Evolutionary conservation across 768 basidiomycete species (phyloP).

Genomic region (Auricularia auricula-judae): DNA sequence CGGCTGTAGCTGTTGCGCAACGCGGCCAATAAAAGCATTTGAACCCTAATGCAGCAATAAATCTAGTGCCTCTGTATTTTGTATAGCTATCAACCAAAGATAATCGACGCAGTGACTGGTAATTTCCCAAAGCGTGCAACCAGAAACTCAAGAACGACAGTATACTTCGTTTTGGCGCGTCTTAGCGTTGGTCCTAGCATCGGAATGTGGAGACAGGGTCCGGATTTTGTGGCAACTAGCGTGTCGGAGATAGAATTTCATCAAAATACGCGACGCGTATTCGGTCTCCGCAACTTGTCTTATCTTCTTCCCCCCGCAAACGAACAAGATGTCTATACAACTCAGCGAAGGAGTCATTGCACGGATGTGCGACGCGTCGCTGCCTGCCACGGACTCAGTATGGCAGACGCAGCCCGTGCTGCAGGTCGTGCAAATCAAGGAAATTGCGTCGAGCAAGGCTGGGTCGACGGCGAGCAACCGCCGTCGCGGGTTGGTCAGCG

Average conservation of each 20-base stretch:
- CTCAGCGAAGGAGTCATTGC: background rate
- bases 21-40: no score
- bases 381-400: conserved; percentile 21
- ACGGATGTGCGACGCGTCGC: background rate
- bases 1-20: background rate
- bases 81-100: no score
- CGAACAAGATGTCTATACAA: background rate
- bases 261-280: background rate
- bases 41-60: no score
- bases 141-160: no score
- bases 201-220: no score
- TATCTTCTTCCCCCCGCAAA: background rate
- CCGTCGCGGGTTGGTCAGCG: conserved; percentile 79
- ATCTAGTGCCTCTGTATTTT: no score
- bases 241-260: background rate
- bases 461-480: conserved; percentile 32
- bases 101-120: no score
- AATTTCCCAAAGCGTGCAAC: no score
- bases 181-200: no score
- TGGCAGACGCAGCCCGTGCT: conserved; percentile 36
- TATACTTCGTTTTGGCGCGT: no score
- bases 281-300: background rate
- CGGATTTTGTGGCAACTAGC: no score
- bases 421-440: conserved; percentile 78
- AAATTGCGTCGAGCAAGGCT: conserved; percentile 35